Conservation (phyloP, 1,284 basidiomycete species). For the Schizophyllum commune region DNA sequence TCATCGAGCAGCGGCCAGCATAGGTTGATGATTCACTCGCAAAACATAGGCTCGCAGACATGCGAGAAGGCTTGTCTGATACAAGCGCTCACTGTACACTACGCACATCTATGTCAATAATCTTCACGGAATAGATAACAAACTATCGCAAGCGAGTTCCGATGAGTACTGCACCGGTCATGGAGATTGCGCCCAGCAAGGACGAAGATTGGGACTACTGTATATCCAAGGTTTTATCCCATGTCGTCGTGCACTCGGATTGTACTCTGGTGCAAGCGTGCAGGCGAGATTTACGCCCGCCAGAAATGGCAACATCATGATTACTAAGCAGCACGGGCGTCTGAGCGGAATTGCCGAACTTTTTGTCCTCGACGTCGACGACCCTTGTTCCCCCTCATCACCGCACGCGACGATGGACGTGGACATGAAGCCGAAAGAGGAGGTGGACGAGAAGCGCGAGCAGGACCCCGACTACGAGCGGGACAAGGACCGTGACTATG, state of each 20-base stretch:
- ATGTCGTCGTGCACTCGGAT: no score
- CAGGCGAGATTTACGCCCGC: no score
- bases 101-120: no score
- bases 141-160: no score
- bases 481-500: conserved; percentile 39
- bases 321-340: no score
- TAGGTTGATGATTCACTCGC: not conserved
- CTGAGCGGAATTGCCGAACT: not conserved
- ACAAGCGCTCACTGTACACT: not conserved
- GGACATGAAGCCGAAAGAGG: conserved; percentile 71
- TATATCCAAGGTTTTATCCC: no score
- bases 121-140: no score
- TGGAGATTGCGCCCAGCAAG: no score
- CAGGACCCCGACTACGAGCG: conserved; percentile 28
- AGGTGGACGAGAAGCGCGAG: conserved; percentile 38
- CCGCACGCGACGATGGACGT: conserved; percentile 48
- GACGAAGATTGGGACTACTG: no score
- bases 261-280: no score
- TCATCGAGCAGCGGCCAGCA: not conserved
- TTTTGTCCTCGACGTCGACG: not conserved
- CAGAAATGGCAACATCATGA: no score
- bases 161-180: no score
- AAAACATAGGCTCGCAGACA: not conserved
- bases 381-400: not conserved
- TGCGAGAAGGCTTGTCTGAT: not conserved